Evolutionary conservation across 495 filamentous ascomycete species (phyloP), one percentile per base, ranked within the genome.

Genomic region (Cenococcum geophilum): DNA sequence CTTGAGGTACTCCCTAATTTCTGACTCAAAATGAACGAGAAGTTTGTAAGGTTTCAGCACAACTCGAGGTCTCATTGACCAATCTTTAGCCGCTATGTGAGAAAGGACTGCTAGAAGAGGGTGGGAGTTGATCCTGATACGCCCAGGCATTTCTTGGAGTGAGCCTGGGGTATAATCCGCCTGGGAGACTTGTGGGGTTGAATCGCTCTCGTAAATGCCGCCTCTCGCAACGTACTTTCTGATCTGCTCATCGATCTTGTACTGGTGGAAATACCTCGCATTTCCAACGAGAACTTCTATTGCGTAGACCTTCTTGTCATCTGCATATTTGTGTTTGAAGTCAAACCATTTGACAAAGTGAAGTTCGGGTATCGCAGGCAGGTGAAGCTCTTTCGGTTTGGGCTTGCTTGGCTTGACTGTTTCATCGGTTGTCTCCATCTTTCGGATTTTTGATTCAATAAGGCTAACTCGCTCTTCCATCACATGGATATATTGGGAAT

Each of bases 261-360:
- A 52, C 5, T 52, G 3, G n/a, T 52, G 25, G 25, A 52, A 52
- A 23, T 25, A 52, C 16, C 49, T 22, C 20, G 49, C 18, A 32
- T 23, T 52, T 16, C 49, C 49, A 9, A 52, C 18, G 25, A 52
- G 49, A n/a, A 52, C 49, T 52, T 52, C 49, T 16, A 52, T 52
- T 8, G 49, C 18, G 16, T 52, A 52, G 25, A 32, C 18, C 5
- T 52, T 20, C 16, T 27, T 52, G 49, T 27, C 23, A 8, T 52
- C 49, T 52, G 21, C 49, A 27, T 52, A 52, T 32, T 52, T 52
- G 49, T 52, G 49, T 32, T 52, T 52, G 49, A 52, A 52, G 16
- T 52, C 49, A 23, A 52, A 52, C 49, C 49, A 52, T 23, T 52
- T 52, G 8, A 52, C 49, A 32, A 52, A 52, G 23, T 52, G 49